phyloP scores from a whole-genome alignment of 164 flowering plant species.

The Dillenia suffruticosa region DNA sequence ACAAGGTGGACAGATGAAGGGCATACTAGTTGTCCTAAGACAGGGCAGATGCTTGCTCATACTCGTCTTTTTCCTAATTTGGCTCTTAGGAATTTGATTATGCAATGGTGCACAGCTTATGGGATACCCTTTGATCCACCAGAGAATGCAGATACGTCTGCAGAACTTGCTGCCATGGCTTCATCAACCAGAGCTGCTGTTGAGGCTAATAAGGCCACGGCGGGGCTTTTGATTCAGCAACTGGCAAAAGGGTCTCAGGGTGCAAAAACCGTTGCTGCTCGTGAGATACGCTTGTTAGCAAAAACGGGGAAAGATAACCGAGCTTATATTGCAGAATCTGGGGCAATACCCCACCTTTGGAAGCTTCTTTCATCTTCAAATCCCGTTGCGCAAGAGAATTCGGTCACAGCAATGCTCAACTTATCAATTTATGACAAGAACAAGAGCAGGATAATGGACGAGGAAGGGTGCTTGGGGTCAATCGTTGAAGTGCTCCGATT shows the following conservation, averaged over 20 bases:
- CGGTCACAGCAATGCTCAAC: conserved; percentile 93
- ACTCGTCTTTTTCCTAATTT: conserved; percentile 68
- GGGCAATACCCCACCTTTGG: conserved; percentile 84
- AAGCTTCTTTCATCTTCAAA: conserved; percentile 51
- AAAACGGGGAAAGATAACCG: conserved; percentile 87
- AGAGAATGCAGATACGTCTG: conserved; percentile 33
- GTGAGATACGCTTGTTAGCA: conserved; percentile 75
- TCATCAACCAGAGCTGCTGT: conserved; percentile 59
- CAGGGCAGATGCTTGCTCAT: conserved; percentile 78
- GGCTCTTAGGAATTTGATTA: conserved; percentile 69
- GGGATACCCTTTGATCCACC: conserved; percentile 54
- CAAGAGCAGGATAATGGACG: conserved; percentile 76
- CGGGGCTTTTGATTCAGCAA: conserved; percentile 56
- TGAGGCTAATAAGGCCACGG: conserved; percentile 81
- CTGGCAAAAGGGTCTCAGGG: conserved; percentile 49
- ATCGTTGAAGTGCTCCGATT: conserved; percentile 66
- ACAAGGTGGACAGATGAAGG: conserved; percentile 87
- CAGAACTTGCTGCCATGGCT: conserved; percentile 37
- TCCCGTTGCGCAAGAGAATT: conserved; percentile 79
- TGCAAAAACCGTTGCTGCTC: conserved; percentile 69
- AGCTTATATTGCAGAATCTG: conserved; percentile 90
- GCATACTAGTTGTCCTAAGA: conserved; percentile 78
- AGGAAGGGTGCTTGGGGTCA: conserved; percentile 61
- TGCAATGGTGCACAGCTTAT: conserved; percentile 79
- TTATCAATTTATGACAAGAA: conserved; percentile 83